phyloP scores from a whole-genome alignment of 371 early-diverging fungal genomes.

The Mucor lusitanicus region DNA sequence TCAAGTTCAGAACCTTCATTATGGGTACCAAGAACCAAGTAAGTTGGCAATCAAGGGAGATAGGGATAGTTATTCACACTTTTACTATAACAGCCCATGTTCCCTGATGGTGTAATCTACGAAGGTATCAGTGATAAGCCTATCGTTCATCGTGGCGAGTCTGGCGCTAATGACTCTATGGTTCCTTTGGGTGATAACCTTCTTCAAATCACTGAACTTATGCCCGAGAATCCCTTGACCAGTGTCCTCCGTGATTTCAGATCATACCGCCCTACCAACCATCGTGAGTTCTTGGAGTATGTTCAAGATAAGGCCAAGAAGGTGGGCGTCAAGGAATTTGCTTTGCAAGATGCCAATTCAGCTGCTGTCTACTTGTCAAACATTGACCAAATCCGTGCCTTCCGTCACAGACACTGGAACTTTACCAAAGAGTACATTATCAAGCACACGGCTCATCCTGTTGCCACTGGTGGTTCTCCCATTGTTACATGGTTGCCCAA shows the following conservation, averaged over 20 bases:
- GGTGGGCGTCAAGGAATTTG: slow-evolving; percentile 48
- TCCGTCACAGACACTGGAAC: slow-evolving; percentile 86
- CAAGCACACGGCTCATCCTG: slow-evolving; percentile 72
- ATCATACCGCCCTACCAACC: slow-evolving; percentile 78
- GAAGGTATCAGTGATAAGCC: slow-evolving; percentile 73
- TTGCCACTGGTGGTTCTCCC: slow-evolving; percentile 70
- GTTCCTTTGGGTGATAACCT: slow-evolving; percentile 85
- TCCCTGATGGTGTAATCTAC: slow-evolving; percentile 83
- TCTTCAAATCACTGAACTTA: slow-evolving; percentile 73
- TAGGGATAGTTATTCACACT: background rate
- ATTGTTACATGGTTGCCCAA: slow-evolving; percentile 72
- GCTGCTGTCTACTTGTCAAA: slow-evolving; percentile 72
- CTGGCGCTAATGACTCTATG: slow-evolving; percentile 88
- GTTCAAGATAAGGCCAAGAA: slow-evolving; percentile 58
- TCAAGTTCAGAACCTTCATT: slow-evolving; percentile 86
- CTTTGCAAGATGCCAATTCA: slow-evolving; percentile 55
- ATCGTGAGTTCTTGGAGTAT: slow-evolving; percentile 71
- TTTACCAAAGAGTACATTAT: slow-evolving; percentile 89
- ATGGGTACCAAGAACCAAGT: slow-evolving; percentile 84
- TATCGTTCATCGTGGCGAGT: slow-evolving; percentile 78
- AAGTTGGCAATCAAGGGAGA: background rate
- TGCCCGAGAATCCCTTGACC: slow-evolving; percentile 86
- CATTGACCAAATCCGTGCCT: slow-evolving; percentile 85
- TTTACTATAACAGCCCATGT: slow-evolving; percentile 63
- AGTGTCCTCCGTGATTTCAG: slow-evolving; percentile 77